Evolutionary conservation across 176 grass and related monocot species (phyloP).

Genomic region (Musa schizocarpa): DNA sequence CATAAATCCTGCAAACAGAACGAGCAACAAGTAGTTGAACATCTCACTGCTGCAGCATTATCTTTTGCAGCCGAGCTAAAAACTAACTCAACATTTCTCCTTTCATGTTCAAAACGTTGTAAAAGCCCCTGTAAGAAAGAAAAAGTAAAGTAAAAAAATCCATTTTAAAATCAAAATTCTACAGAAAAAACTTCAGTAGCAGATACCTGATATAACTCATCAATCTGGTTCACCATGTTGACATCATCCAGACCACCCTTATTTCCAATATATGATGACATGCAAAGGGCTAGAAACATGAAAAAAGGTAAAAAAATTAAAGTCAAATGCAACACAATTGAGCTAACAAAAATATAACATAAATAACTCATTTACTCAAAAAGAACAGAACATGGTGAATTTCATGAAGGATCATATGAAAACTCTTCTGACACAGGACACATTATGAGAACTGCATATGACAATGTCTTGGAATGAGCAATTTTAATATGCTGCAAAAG

Average conservation of each 20-base stretch:
- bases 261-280: constrained; percentile 34
- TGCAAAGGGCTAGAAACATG: constrained; percentile 43
- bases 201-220: constrained; percentile 70
- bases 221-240: constrained; percentile 30
- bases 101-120: constrained; percentile 45
- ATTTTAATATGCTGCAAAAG: no score
- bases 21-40: constrained; percentile 51
- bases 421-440: no score
- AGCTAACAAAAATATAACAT: background rate
- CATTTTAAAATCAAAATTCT: background rate
- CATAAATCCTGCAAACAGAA: constrained; percentile 39
- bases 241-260: constrained; percentile 40
- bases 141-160: constrained; percentile 17
- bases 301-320: constrained; percentile 5
- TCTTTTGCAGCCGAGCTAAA: constrained; percentile 23
- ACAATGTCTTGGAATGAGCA: no score
- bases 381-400: background rate
- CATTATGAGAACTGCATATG: no score
- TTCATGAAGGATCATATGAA: no score
- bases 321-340: background rate
- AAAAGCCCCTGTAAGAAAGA: constrained; percentile 48
- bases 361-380: constrained; percentile 1
- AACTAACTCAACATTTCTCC: constrained; percentile 37
- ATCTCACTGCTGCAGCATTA: constrained; percentile 1
- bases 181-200: constrained; percentile 4